Base-by-base conservation (phyloP, 2,329 filamentous ascomycete genomes). In the Rugonectria rugulosa region DNA sequence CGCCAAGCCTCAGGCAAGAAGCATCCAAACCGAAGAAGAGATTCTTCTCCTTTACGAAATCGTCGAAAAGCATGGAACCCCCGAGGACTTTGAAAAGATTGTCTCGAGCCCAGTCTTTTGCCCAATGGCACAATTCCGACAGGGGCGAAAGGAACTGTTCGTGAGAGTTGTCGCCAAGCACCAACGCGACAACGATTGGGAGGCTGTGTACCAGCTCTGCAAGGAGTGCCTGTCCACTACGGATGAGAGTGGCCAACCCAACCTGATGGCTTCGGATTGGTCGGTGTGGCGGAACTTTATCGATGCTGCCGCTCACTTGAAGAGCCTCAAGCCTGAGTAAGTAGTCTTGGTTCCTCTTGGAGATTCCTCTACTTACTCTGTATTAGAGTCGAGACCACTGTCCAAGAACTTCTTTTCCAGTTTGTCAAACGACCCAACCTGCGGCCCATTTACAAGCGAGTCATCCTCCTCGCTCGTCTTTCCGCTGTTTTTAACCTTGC, bases 31-130 rank as follows among this genome's bases (percentile, higher is more conserved):
- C 0, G 81, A 83, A 56, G 78, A 84, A 53, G 81, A 84, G 57
- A 74, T 81, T 3, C 70, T 80, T 0, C 72, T 84, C 2, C 75
- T 81, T 15, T 83, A 81, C 57, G 73, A 77, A 1, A 73, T 83
- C 19, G 65, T 81, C 1, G 73, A 76, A 24, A 72, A 71, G 4
- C 77, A 81, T 9, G 79, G 77, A 1, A 73, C 72, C 1, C 64
- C 68, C 1, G 74, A 73, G 0, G 79, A 81, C 37, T 77, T 75
- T 53, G 57, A 74, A 2, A 75, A 75, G 31, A 69, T 77, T 7
- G 64, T 78, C 0, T 53, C 64, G 3, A 77, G 77, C 37, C 68
- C 74, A 0, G 60, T 73, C 0, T 73, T 81, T 8, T 75, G 75
- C 1, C 79, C 79, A 0, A 62, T 78, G 3, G 65, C 66, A 17